Evolutionary conservation across 768 basidiomycete species (phyloP).

Genomic region (Fistulinella prunicolor): DNA sequence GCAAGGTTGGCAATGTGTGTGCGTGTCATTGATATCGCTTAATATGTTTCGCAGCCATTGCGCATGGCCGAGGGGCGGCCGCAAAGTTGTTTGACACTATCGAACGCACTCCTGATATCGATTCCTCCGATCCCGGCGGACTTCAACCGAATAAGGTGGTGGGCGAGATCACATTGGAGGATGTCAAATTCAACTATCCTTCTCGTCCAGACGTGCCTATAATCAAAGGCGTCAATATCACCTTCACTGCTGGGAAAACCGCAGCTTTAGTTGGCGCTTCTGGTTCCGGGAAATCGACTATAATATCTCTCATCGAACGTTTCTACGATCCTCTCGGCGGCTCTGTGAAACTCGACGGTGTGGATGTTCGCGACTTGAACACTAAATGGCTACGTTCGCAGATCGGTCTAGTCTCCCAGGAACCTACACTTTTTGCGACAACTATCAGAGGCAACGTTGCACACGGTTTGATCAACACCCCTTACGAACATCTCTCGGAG

Average conservation of each 20-base stretch:
- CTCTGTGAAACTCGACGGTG: slow-evolving; percentile 68
- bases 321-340: slow-evolving; percentile 84
- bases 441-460: slow-evolving; percentile 81
- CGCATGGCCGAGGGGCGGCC: slow-evolving; percentile 80
- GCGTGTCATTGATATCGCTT: not conserved
- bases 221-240: slow-evolving; percentile 62
- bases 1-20: slow-evolving; percentile 50
- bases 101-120: slow-evolving; percentile 82
- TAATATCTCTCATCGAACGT: slow-evolving; percentile 77
- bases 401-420: slow-evolving; percentile 87
- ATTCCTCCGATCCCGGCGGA: slow-evolving; percentile 69
- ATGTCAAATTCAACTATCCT: slow-evolving; percentile 83
- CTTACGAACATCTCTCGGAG: slow-evolving; percentile 59
- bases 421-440: slow-evolving; percentile 83
- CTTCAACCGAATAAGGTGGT: slow-evolving; percentile 61
- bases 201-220: slow-evolving; percentile 80
- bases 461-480: slow-evolving; percentile 78
- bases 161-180: slow-evolving; percentile 72
- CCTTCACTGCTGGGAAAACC: slow-evolving; percentile 75
- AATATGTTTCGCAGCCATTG: slow-evolving; percentile 49
- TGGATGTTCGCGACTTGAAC: slow-evolving; percentile 71
- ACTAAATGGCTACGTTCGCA: slow-evolving; percentile 83
- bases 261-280: slow-evolving; percentile 78
- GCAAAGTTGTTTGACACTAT: slow-evolving; percentile 87
- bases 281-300: slow-evolving; percentile 75